Conservation (phyloP, 371 early-diverging fungal species). For the Mortierella sp. region DNA sequence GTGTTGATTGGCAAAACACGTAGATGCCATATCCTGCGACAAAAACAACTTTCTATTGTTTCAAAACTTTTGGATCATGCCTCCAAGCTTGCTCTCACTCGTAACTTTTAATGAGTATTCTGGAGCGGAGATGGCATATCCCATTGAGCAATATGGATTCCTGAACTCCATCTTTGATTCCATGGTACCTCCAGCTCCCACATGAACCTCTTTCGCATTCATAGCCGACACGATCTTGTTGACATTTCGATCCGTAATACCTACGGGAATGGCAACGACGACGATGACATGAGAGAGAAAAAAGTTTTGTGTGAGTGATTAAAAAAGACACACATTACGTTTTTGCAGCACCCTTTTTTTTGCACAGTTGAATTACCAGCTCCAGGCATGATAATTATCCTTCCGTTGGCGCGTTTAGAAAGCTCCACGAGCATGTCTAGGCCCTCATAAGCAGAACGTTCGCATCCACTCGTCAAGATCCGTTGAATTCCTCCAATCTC, state of each 20-base stretch:
- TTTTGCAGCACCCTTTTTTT: background rate
- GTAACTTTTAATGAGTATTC: constrained; percentile 45
- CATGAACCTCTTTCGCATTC: constrained; percentile 55
- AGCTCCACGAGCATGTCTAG: constrained; percentile 60
- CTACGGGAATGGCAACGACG: constrained; percentile 8
- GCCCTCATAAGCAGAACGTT: constrained; percentile 66
- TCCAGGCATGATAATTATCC: constrained; percentile 69
- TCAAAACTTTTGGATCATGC: constrained; percentile 39
- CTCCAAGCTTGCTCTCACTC: constrained; percentile 39
- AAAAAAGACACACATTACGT: background rate
- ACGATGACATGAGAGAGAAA: background rate
- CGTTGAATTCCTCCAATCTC: constrained; percentile 66
- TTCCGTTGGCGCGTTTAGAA: constrained; percentile 47
- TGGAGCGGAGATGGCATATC: constrained; percentile 47
- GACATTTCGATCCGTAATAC: constrained; percentile 53
- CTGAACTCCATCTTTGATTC: constrained; percentile 51
- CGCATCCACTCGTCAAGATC: constrained; percentile 71
- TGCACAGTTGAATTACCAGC: constrained; percentile 50
- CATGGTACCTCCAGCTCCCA: constrained; percentile 48
- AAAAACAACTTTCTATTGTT: no score
- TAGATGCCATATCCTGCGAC: no score
- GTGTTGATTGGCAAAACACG: no score
- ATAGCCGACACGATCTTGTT: constrained; percentile 44
- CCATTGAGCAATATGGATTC: constrained; percentile 54
- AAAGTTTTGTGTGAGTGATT: background rate